These are phyloP conservation scores for Naganishia friedmannii DNA, from an alignment of 768 basidiomycete genomes.

Conservation along the genomic window DNA sequence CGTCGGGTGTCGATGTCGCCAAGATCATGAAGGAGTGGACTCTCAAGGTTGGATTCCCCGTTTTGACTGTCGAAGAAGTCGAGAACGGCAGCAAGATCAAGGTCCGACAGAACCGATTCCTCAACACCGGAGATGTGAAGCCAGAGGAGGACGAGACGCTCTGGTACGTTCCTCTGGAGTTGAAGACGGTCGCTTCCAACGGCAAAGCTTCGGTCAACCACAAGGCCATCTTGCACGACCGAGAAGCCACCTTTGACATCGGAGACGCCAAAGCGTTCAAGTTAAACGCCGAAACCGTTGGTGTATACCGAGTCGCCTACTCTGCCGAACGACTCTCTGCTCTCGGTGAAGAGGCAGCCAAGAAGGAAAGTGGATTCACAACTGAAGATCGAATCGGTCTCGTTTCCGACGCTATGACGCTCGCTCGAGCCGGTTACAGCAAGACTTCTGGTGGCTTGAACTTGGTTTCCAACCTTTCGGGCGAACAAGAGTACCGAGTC, in stretches of 20 bases:
- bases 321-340: constrained; percentile 70
- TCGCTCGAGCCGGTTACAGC: constrained; percentile 76
- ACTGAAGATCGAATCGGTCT: constrained; percentile 86
- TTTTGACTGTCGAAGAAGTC: constrained; percentile 78
- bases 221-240: constrained; percentile 63
- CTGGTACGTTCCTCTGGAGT: constrained; percentile 75
- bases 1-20: constrained; percentile 69
- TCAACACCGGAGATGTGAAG: constrained; percentile 75
- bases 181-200: constrained; percentile 63
- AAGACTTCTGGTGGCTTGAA: constrained; percentile 73
- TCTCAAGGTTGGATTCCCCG: constrained; percentile 82
- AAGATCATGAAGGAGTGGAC: constrained; percentile 90
- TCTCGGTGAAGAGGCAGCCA: constrained; percentile 77
- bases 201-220: constrained; percentile 65
- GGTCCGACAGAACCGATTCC: constrained; percentile 85
- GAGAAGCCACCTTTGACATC: constrained; percentile 67
- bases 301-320: constrained; percentile 87
- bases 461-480: constrained; percentile 63
- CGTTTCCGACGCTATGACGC: constrained; percentile 73
- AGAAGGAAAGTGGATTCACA: constrained; percentile 64
- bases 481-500: constrained; percentile 80
- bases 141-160: constrained; percentile 81
- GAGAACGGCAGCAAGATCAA: constrained; percentile 61
- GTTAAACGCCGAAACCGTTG: constrained; percentile 80
- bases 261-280: constrained; percentile 72